Base-by-base conservation (phyloP, 2,329 filamentous ascomycete genomes). In the Fusarium tupiense region DNA sequence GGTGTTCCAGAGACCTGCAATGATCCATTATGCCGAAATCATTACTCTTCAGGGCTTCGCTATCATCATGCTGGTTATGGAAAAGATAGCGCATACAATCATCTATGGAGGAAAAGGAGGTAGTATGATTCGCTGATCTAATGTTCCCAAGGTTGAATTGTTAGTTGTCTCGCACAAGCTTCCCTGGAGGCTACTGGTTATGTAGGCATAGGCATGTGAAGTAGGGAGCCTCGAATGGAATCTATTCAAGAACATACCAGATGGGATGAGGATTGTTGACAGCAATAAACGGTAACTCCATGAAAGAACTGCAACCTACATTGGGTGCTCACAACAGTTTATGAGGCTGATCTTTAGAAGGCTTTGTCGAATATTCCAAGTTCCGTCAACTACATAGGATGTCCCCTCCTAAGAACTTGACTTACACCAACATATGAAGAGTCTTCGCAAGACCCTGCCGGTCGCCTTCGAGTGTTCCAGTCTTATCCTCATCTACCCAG, bases 51-150 rank as follows among this genome's bases (percentile, higher is more conserved):
- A 4, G 46, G 46, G 10, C 14, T 49, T n/a, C 14, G 6, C 5
- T 31, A 12, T 8, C 0, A 3, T 4, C 26, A 49, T 49, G 5
- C 6, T 6, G 20, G 17, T 17, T 8, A 17, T 2, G 6, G 5
- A 3, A 26, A 26, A 7, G 16, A 24, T 2, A 16, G 14, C 5
- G 24, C 6, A 26, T 26, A 1, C 0, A 24, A 46, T 26, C 0
- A 9, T 24, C 0, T 46, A 10, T 49, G 26, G 20, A 31, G 46
- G 13, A 4, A 8, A 49, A 6, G 5, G 14, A 17, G 20, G 20
- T 22, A 47, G 5, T 8, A 29, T 7, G 7, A 29, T 19, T 46
- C n/a, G 24, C 6, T 19, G 4, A 6, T 46, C n/a, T 20, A 8
- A 46, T 19, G 7, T 26, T 26, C 6, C 8, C 14, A 43, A 16